phyloP scores from a whole-genome alignment of 177 flowering plant species.

The Vitis hybrid region DNA sequence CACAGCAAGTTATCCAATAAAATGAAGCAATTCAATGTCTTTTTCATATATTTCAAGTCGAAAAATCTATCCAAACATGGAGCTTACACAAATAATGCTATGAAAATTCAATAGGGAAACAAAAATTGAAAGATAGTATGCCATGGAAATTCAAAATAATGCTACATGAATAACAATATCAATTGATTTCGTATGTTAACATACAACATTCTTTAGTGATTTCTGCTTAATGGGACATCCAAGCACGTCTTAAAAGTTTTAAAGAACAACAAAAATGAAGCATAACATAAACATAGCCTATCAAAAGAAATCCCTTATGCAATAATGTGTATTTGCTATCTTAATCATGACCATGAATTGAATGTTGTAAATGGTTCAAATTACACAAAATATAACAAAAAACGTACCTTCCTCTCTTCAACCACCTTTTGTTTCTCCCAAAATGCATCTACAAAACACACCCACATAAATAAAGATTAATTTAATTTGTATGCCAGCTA shows the following conservation, averaged over 20 bases:
- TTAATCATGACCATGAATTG: not conserved
- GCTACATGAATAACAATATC: too few species aligned
- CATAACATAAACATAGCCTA: not conserved
- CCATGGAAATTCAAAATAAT: too few species aligned
- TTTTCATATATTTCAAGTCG: too few species aligned
- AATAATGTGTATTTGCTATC: not conserved
- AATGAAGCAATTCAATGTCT: too few species aligned
- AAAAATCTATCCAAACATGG: too few species aligned
- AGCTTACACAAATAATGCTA: too few species aligned
- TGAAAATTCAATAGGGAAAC: too few species aligned
- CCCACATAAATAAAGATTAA: not conserved
- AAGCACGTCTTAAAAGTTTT: not conserved
- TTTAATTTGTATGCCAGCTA: not conserved
- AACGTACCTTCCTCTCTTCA: constrained; percentile 60
- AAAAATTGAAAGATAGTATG: too few species aligned
- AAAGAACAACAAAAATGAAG: not conserved
- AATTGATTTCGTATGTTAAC: too few species aligned
- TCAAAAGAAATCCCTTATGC: not conserved
- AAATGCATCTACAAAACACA: constrained; percentile 46
- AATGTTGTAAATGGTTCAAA: constrained; percentile 3
- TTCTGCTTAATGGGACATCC: not conserved
- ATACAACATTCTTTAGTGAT: too few species aligned
- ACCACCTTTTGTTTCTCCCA: constrained; percentile 59
- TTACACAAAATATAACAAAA: not conserved
- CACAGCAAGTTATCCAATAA: too few species aligned